Base-by-base conservation (phyloP, 2,329 filamentous ascomycete genomes). In the Didymella exigua region DNA sequence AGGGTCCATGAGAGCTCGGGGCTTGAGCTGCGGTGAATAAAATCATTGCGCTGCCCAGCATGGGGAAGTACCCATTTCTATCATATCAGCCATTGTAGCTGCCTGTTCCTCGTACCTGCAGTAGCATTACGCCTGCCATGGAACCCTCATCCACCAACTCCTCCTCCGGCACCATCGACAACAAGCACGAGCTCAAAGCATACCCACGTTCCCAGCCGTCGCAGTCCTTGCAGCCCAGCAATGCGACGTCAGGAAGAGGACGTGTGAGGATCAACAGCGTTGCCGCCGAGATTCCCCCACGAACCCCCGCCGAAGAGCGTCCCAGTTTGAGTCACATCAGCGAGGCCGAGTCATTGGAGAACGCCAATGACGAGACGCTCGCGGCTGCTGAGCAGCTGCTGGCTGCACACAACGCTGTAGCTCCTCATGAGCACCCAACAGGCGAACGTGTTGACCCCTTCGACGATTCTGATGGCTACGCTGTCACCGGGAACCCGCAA, bases 261-360 rank as follows among this genome's bases (percentile, higher is more conserved):
- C 54, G 66, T 10, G 68, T 71, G 33, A 63, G 68, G 29, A 69
- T 71, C 58, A 70, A 69, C 47, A 70, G 67, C 54, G 59, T 62
- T 1, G 67, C 67, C 31, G 62, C 62, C 46, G 51, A 66, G 14
- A 65, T 69, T 9, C 63, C 36, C 13, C 36, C 62, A 10, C 50
- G 50, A 9, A 51, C 53, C 2, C 41, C 27, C 2, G 19, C 16
- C 2, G 31, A 45, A 16, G 58, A 60, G 14, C 50, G 42, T 5
- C 51, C 38, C 29, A 59, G 53, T 49, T 54, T 60, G 38, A 57
- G 56, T 40, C 62, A 58, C 34, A 27, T 57, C 24, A 58, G 56
- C 38, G 62, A 65, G 23, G 33, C 55, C 3, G 61, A 65, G 11
- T 58, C 49, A 16, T 57, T 42, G 33, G 44, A 60, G 33, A 46